These are phyloP conservation scores for Microsporum canis DNA, from an alignment of 2,329 filamentous ascomycete genomes.

Conservation along the genomic window DNA sequence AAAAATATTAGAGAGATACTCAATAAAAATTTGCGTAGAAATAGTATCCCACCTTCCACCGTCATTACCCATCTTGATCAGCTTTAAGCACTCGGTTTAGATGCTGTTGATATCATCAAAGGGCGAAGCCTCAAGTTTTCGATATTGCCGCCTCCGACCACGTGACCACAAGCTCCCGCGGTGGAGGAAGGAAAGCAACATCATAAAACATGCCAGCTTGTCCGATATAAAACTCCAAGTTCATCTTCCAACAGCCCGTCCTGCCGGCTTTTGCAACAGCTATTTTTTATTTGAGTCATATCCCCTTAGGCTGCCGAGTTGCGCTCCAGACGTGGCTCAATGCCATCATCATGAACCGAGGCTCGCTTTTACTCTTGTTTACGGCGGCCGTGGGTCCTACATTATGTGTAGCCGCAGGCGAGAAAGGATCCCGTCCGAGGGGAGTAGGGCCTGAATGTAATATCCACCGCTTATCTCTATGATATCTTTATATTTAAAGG, in stretches of 20 bases:
- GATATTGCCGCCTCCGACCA: neutral
- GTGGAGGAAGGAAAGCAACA: neutral
- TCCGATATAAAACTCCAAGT: constrained; percentile 1
- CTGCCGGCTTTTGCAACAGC: neutral
- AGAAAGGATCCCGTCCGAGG: constrained; percentile 60
- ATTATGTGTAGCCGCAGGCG: constrained; percentile 39
- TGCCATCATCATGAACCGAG: constrained; percentile 1
- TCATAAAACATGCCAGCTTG: constrained; percentile 1
- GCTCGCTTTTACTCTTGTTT: constrained; percentile 2
- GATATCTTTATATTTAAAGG: neutral
- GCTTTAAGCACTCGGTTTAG: neutral
- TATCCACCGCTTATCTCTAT: constrained; percentile 26
- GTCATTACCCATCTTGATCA: constrained; percentile 79
- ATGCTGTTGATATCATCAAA: neutral
- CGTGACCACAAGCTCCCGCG: neutral
- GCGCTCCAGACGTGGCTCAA: neutral
- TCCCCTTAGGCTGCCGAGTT: neutral
- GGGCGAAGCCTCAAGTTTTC: neutral
- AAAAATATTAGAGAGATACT: constrained; percentile 5
- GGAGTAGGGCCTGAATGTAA: constrained; percentile 87
- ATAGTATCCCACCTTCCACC: constrained; percentile 54
- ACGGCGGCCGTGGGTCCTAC: constrained; percentile 26
- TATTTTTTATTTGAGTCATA: neutral
- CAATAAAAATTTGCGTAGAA: neutral
- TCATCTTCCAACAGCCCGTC: neutral